Percentiles rank a stretch among this genome's conserved stretches.
phyloP scores from a whole-genome alignment of 306 rosid species.

The Hylodesmum podocarpum region DNA sequence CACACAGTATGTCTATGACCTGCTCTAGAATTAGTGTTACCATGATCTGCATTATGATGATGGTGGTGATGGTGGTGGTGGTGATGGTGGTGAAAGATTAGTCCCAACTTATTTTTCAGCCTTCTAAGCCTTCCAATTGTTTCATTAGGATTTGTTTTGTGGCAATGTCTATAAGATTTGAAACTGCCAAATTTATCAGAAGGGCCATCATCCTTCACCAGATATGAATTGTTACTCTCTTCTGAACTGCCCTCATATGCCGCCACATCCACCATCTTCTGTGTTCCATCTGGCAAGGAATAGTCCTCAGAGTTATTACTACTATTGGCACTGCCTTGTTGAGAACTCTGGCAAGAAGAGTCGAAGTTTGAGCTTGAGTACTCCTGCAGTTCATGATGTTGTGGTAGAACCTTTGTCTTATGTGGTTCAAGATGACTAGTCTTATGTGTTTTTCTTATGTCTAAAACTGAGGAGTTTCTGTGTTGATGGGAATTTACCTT shows the following conservation, averaged over 20 bases:
- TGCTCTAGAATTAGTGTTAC: background rate
- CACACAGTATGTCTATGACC: constrained; percentile 35
- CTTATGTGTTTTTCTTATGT: constrained; percentile 18
- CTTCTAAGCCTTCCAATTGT: constrained; percentile 48
- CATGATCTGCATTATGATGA: constrained; percentile 18
- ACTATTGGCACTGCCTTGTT: constrained; percentile 4
- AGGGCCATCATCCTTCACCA: constrained; percentile 7
- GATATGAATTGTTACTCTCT: constrained; percentile 28
- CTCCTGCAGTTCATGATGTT: constrained; percentile 27
- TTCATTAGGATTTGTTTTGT: constrained; percentile 22
- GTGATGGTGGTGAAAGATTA: constrained; percentile 80
- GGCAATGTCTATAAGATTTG: constrained; percentile 29
- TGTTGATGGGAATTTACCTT: constrained; percentile 30
- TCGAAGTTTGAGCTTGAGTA: constrained; percentile 28
- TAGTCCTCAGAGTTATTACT: constrained; percentile 29
- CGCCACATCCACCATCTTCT: constrained; percentile 17
- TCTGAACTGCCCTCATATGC: constrained; percentile 33
- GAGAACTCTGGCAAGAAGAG: constrained; percentile 41
- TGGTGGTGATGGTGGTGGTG: constrained; percentile 68
- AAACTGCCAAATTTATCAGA: constrained; percentile 31
- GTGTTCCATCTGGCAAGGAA: constrained; percentile 12
- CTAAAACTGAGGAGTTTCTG: constrained; percentile 1
- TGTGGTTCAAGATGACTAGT: background rate
- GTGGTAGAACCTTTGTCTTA: constrained; percentile 1
- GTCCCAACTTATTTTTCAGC: constrained; percentile 65